Conservation (phyloP, 768 basidiomycete genomes). For the Kondoa subrosea region DNA sequence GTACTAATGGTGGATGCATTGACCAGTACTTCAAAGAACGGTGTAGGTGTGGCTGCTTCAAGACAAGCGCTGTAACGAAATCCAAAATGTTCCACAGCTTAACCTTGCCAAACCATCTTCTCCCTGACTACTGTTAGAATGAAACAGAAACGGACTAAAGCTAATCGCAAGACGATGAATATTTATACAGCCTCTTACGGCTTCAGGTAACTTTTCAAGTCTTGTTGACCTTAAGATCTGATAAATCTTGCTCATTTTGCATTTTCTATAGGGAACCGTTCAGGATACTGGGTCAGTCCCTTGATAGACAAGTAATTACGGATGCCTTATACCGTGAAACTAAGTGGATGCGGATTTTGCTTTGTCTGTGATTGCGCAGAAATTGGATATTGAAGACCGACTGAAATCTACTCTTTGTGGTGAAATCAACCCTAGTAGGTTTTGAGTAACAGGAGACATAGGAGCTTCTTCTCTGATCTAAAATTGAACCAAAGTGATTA, state of each 20-base stretch:
- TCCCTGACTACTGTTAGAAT: slow-evolving; percentile 37
- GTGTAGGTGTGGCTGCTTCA: no score
- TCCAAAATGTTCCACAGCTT: no score
- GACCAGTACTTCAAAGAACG: background rate
- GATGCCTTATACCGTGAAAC: background rate
- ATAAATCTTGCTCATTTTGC: background rate
- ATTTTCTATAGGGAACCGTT: slow-evolving; percentile 59
- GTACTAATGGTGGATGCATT: background rate
- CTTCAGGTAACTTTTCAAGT: slow-evolving; percentile 35
- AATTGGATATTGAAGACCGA: slow-evolving; percentile 61
- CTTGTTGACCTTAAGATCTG: background rate
- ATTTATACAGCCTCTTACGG: slow-evolving; percentile 72
- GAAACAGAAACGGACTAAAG: slow-evolving; percentile 90
- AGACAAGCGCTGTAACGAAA: no score
- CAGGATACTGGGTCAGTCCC: slow-evolving; percentile 68
- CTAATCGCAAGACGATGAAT: slow-evolving; percentile 84
- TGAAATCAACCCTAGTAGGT: slow-evolving; percentile 77
- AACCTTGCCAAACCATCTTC: no score
- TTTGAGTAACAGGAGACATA: slow-evolving; percentile 24
- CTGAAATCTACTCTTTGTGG: slow-evolving; percentile 65
- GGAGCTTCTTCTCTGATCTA: slow-evolving; percentile 38
- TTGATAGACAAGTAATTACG: background rate
- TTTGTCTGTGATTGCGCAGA: slow-evolving; percentile 47
- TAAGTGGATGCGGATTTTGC: slow-evolving; percentile 77
- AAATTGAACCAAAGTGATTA: slow-evolving; percentile 58